Base-by-base conservation (phyloP, 1,284 basidiomycete species). In the Peniophora sp. region DNA sequence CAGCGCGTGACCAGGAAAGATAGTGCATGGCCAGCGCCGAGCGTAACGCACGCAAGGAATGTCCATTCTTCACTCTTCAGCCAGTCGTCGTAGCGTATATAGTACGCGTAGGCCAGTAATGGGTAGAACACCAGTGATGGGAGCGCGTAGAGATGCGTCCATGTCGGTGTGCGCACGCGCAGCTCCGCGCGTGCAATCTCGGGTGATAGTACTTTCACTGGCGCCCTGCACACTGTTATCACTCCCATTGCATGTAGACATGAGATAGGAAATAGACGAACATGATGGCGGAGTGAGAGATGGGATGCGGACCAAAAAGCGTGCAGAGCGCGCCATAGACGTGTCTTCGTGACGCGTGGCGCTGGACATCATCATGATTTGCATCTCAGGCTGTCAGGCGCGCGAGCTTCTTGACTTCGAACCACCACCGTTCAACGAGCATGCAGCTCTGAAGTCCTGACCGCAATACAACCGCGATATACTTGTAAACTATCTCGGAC, bases 1-100 rank as follows among this genome's bases (percentile, higher is more conserved):
- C 96, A 99, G 57, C 83, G 82, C 0, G 96, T 99, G 41, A 88
- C 74, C 47, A 99, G 75, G 71, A 95, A 99, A 62, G 88, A 92
- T 51, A 99, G 78, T 1, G 93, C 93, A 68, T 99, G 97, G 2
- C 86, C 82, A 12, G 83, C 85, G 35, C 91, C 86, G 9, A 99
- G 80, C 11, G 83, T 72, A 17, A 96, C 88, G 58, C 89, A 94
- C 48, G 87, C 91, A 46, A 99, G 78, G 63, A 99, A 99, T 0
- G 96, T 95, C 90, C 91, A 96, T 65, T 95, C 91, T 67, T 97
- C 95, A 58, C 91, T 94, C 64, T 85, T 79, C 51, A 96, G 70
- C 85, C 90, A 94, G 62, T 92, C 77, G 61, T 97, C 91, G 67
- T 98, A 98, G 63, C 81, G 83, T 63, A 91, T 63, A 61, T 86